A percentile compares a stretch with the other conserved stretches of the same genome.
Conservation (phyloP, 1,284 basidiomycete genomes). For the Singerocomus rubriflavus region DNA sequence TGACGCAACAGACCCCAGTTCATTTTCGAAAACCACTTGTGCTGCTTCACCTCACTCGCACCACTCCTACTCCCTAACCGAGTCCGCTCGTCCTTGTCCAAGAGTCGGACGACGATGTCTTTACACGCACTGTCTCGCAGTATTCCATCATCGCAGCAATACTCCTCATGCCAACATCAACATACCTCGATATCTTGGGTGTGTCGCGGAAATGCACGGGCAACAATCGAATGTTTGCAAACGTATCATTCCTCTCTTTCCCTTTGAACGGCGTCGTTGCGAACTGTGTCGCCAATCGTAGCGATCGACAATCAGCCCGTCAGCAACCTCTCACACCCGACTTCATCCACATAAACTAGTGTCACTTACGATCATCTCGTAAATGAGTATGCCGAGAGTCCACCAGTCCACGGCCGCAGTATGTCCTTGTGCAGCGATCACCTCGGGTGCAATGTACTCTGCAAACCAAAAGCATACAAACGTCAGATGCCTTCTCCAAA, state of each 20-base stretch:
- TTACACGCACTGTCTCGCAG: slow-evolving; percentile 67
- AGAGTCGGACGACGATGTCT: slow-evolving; percentile 81
- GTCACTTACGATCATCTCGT: slow-evolving; percentile 97
- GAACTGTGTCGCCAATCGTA: slow-evolving; percentile 52
- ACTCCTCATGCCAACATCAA: slow-evolving; percentile 17
- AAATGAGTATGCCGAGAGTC: slow-evolving; percentile 98
- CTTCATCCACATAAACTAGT: slow-evolving; percentile 19
- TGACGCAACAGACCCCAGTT: slow-evolving; percentile 97
- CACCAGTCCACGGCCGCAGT: slow-evolving; percentile 99
- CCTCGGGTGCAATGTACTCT: slow-evolving; percentile 99
- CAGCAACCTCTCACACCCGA: slow-evolving; percentile 19
- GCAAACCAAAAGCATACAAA: slow-evolving; percentile 23
- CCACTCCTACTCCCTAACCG: slow-evolving; percentile 90
- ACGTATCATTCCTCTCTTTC: slow-evolving; percentile 90
- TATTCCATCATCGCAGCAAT: slow-evolving; percentile 10
- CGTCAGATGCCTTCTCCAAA: slow-evolving; percentile 22
- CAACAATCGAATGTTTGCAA: slow-evolving; percentile 89
- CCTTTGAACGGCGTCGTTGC: slow-evolving; percentile 99
- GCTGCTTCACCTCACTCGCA: slow-evolving; percentile 97
- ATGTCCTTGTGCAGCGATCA: slow-evolving; percentile 96
- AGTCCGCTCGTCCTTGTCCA: slow-evolving; percentile 92
- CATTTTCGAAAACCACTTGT: slow-evolving; percentile 97
- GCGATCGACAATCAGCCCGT: slow-evolving; percentile 17
- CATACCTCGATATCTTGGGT: slow-evolving; percentile 82
- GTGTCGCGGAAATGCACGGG: slow-evolving; percentile 88